These are phyloP conservation scores for Colletotrichum falcatum DNA, from an alignment of 2,329 filamentous ascomycete species.

Conservation along the genomic window DNA sequence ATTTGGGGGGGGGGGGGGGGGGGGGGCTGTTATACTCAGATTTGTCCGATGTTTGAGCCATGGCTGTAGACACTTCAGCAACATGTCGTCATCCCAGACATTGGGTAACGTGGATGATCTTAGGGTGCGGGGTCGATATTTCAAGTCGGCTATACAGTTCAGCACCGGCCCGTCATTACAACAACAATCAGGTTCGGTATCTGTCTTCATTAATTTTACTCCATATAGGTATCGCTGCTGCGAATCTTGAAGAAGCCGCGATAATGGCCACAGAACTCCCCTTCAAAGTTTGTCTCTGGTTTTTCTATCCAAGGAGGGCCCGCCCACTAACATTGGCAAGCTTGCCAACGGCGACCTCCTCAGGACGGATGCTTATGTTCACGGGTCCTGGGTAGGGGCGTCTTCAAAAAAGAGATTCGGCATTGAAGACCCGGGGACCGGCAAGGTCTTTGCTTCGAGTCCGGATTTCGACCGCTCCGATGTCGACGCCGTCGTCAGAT, in stretches of 20 bases:
- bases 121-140: conserved; percentile 5
- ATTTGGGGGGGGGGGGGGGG: too few species aligned
- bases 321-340: conserved; percentile 40
- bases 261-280: not conserved
- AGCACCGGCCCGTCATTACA: not conserved
- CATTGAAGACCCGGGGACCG: conserved; percentile 65
- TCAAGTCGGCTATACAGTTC: conserved; percentile 6
- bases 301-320: rapidly evolving
- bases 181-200: not conserved
- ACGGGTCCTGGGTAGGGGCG: conserved; percentile 59
- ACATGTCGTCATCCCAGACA: conserved; percentile 1
- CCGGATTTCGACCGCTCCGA: conserved; percentile 58
- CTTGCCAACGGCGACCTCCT: conserved; percentile 61
- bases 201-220: too few species aligned
- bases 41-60: not conserved
- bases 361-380: conserved; percentile 61
- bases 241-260: not conserved
- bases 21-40: not conserved
- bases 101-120: not conserved
- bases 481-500: conserved; percentile 52
- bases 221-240: too few species aligned
- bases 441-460: conserved; percentile 61
- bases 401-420: conserved; percentile 62
- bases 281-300: conserved; percentile 7
- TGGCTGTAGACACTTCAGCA: not conserved